A percentile compares a stretch with the other conserved stretches of the same genome.
Evolutionary conservation across 164 flowering plant species (phyloP).

Genomic region (Magnolia changhungtana): DNA sequence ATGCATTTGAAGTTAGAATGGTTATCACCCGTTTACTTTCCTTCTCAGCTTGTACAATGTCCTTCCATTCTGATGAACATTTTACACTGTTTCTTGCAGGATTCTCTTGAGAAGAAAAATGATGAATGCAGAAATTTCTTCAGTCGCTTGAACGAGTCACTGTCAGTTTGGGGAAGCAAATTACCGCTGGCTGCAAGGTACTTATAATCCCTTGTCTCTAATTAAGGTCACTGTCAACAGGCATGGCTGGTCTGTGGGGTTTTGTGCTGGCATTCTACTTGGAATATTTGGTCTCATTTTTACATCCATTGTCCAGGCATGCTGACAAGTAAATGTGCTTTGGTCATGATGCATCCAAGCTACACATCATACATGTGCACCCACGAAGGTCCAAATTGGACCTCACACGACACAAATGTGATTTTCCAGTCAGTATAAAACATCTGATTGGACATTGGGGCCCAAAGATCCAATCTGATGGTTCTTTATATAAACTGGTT

Average conservation of each 20-base stretch:
- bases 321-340: not conserved
- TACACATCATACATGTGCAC: not conserved
- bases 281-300: not conserved
- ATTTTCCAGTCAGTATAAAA: no score
- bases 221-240: not conserved
- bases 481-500: no score
- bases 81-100: slow-evolving; percentile 41
- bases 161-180: slow-evolving; percentile 61
- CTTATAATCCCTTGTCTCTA: not conserved
- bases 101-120: slow-evolving; percentile 64
- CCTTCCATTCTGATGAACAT: not conserved
- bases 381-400: no score
- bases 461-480: no score
- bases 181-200: slow-evolving; percentile 80
- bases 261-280: not conserved
- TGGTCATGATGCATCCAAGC: not conserved
- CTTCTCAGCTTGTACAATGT: no score
- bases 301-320: not conserved
- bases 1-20: no score
- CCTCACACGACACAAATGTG: no score
- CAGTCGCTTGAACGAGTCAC: slow-evolving; percentile 59
- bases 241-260: not conserved
- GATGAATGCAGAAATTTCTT: slow-evolving; percentile 63
- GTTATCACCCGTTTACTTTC: no score
- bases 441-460: no score